Evolutionary conservation across 2,329 filamentous ascomycete species (phyloP).

Genomic region (Cladophialophora immunda): DNA sequence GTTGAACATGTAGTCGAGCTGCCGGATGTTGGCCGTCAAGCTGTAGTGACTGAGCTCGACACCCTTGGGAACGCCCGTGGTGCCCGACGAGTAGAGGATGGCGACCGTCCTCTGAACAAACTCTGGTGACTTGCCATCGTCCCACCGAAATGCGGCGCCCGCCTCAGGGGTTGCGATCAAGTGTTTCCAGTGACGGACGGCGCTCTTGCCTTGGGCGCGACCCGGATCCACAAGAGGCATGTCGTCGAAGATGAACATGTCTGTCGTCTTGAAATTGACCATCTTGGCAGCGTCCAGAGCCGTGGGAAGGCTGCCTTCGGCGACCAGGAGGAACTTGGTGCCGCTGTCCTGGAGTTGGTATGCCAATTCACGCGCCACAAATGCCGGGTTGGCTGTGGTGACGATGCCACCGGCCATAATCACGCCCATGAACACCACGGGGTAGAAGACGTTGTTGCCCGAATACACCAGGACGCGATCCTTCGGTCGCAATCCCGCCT

Average conservation of each 20-base stretch:
- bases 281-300: not conserved
- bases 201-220: not conserved
- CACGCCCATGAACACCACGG: constrained; percentile 8
- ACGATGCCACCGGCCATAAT: constrained; percentile 10
- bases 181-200: not conserved
- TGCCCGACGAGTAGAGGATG: constrained; percentile 62
- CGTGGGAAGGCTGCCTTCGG: not conserved
- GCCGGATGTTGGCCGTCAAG: constrained; percentile 55
- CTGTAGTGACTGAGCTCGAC: constrained; percentile 60
- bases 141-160: constrained; percentile 50
- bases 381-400: constrained; percentile 1
- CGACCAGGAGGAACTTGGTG: not conserved
- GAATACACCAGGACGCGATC: constrained; percentile 12
- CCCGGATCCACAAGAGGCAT: not conserved
- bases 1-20: constrained; percentile 28
- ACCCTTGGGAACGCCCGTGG: constrained; percentile 62
- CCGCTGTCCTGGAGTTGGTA: constrained; percentile 1
- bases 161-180: constrained; percentile 46
- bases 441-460: not conserved
- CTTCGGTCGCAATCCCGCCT: not conserved
- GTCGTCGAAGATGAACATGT: constrained; percentile 5
- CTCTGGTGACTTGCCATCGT: constrained; percentile 6
- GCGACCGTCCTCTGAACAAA: constrained; percentile 53
- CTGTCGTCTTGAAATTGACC: not conserved
- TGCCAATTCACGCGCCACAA: not conserved